Evolutionary conservation across 1,284 basidiomycete genomes (phyloP), one percentile per base, ranked within the genome.

Genomic region (Stygiomarasmius scandens): DNA sequence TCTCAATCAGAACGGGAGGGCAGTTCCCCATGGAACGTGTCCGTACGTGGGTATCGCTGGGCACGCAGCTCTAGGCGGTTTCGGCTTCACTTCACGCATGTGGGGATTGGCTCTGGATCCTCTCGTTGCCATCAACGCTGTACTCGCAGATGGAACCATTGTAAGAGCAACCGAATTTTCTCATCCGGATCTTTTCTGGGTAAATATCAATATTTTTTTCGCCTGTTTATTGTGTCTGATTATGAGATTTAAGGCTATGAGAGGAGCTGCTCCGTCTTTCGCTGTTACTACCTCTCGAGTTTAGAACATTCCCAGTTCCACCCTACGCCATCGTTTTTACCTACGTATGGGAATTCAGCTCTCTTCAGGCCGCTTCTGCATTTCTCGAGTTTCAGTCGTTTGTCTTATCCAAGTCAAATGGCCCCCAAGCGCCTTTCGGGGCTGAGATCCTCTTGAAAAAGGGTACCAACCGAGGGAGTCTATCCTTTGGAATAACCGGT

Each of bases 181-280:
- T 4, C 60, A 73, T 47, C 43, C 64, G 11, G 70, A 73, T 46
- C 61, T 74, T 20, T 74, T 73, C 49, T 72, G 68, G 67, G 72
- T 67, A 52, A 55, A 61, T 49, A 11, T 20, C 8, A 25, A 41
- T 38, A 22, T 9, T 16, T 19, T n/a, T n/a, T n/a, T n/a, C n/a
- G n/a, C n/a, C n/a, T n/a, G n/a, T n/a, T n/a, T n/a, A n/a, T n/a
- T n/a, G n/a, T n/a, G n/a, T n/a, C n/a, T n/a, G n/a, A n/a, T n/a
- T n/a, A n/a, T n/a, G n/a, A n/a, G n/a, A n/a, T n/a, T n/a, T n/a
- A n/a, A 71, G 71, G 70, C 69, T 4, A 54, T 73, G 25, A 66
- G 71, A 19, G 72, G 72, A 2, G 67, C 71, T 12, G 69, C 66
- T 0, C 63, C 70, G 12, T 71, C 70, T 3, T 73, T 71, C 53